These are phyloP conservation scores for Suhomyces taliae DNA, from an alignment of 1,139 yeast genomes.

Conservation along the genomic window DNA sequence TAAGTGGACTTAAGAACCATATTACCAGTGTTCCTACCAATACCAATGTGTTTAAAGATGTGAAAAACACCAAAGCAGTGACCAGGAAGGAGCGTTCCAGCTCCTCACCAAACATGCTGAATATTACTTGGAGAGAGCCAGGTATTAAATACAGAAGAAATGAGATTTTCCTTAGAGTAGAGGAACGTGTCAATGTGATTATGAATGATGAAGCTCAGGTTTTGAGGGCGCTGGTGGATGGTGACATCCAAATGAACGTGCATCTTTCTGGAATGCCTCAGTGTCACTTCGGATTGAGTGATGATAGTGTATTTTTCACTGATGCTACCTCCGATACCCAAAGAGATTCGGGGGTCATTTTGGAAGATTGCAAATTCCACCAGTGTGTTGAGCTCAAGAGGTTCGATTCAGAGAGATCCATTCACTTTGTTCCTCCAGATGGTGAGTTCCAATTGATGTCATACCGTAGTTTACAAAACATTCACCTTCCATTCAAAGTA, in stretches of 20 bases:
- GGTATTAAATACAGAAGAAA: slow-evolving; percentile 81
- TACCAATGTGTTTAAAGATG: slow-evolving; percentile 25
- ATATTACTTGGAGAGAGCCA: slow-evolving; percentile 64
- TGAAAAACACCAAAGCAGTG: slow-evolving; percentile 4
- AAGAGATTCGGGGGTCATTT: slow-evolving; percentile 42
- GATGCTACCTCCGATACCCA: slow-evolving; percentile 5
- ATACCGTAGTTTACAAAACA: slow-evolving; percentile 56
- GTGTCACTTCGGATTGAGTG: slow-evolving; percentile 64
- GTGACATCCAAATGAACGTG: slow-evolving; percentile 69
- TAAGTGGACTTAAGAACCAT: slow-evolving; percentile 30
- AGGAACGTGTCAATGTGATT: slow-evolving; percentile 71
- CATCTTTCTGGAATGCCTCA: slow-evolving; percentile 75
- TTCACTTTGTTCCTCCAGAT: slow-evolving; percentile 85
- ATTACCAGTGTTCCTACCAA: slow-evolving; percentile 23
- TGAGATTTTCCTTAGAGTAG: slow-evolving; percentile 75
- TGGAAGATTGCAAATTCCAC: slow-evolving; percentile 86
- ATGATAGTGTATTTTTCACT: slow-evolving; percentile 29
- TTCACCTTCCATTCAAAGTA: slow-evolving; percentile 71
- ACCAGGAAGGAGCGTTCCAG: slow-evolving; percentile 1
- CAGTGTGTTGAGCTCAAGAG: slow-evolving; percentile 76
- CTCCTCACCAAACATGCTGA: slow-evolving; percentile 5
- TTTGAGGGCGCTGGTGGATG: slow-evolving; percentile 73
- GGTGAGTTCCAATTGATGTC: slow-evolving; percentile 89
- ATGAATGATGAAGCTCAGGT: slow-evolving; percentile 61
- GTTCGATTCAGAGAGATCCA: slow-evolving; percentile 65